Conservation (phyloP, 148 eudicot genomes). For the Rhododendron griersonianum region DNA sequence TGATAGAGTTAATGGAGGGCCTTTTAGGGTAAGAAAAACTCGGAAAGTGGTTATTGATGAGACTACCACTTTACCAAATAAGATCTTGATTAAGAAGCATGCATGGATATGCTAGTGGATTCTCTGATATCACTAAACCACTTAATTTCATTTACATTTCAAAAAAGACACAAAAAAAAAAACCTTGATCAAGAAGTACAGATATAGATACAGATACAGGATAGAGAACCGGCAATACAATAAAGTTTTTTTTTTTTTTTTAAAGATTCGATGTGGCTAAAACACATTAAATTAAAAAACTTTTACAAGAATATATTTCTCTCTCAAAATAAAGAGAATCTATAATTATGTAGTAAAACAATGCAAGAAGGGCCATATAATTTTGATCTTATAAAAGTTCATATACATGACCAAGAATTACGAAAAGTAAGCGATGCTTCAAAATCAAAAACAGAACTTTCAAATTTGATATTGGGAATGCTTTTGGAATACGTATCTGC, state of each 20-base stretch:
- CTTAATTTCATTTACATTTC: not conserved
- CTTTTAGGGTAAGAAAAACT: constrained; percentile 1
- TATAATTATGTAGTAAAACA: no score
- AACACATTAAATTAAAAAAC: not conserved
- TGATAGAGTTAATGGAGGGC: not conserved
- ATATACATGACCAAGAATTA: no score
- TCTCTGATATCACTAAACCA: not conserved
- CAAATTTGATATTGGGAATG: not conserved
- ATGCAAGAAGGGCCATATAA: no score
- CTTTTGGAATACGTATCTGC: not conserved
- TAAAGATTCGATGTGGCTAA: not conserved
- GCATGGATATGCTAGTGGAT: not conserved
- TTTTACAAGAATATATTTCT: no score
- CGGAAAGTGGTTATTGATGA: not conserved
- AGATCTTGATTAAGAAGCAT: not conserved
- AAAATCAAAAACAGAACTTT: no score
- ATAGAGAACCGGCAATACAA: not conserved
- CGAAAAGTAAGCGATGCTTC: no score
- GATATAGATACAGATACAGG: not conserved
- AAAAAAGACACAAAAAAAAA: not conserved
- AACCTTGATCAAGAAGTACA: not conserved
- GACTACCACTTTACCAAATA: constrained; percentile 2
- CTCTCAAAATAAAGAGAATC: no score
- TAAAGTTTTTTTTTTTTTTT: no score
- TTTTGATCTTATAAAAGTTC: not conserved